Conservation (phyloP, 1,139 yeast species). For the Trichomonascaceae sp. region DNA sequence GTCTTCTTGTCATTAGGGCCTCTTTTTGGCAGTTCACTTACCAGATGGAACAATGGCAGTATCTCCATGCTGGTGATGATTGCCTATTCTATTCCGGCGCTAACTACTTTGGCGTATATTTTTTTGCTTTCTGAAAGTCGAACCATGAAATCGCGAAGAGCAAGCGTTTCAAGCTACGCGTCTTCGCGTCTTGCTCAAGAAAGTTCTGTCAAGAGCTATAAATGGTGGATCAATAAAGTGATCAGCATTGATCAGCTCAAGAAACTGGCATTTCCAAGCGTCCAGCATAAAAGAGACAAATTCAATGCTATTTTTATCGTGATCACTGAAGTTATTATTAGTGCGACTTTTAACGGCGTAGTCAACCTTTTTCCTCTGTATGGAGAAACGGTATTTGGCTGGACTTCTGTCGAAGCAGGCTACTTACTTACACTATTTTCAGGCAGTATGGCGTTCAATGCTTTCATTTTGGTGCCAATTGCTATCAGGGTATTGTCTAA, state of each 20-base stretch:
- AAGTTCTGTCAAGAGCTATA: not conserved
- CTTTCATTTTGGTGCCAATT: constrained; percentile 42
- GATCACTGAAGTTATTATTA: constrained; percentile 36
- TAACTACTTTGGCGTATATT: constrained; percentile 32
- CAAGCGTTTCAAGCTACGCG: constrained; percentile 10
- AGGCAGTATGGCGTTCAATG: constrained; percentile 38
- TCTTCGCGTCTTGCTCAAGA: not conserved
- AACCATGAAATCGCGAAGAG: constrained; percentile 11
- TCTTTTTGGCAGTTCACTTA: constrained; percentile 42
- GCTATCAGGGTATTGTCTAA: constrained; percentile 35
- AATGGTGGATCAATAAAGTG: constrained; percentile 2
- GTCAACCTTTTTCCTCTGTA: constrained; percentile 50
- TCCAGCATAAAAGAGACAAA: constrained; percentile 32
- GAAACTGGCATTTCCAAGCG: constrained; percentile 28
- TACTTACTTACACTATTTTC: constrained; percentile 52
- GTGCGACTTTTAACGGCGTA: constrained; percentile 30
- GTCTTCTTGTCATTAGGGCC: constrained; percentile 64
- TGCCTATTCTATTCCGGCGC: constrained; percentile 20
- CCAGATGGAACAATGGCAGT: constrained; percentile 22
- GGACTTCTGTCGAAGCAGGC: constrained; percentile 58
- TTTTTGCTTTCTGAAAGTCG: constrained; percentile 55
- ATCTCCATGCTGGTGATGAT: constrained; percentile 23
- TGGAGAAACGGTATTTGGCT: constrained; percentile 50
- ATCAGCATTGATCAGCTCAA: constrained; percentile 42
- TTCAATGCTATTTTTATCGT: constrained; percentile 38